phyloP scores from a whole-genome alignment of 495 filamentous ascomycete species.

The Neurospora tetrasperma region DNA sequence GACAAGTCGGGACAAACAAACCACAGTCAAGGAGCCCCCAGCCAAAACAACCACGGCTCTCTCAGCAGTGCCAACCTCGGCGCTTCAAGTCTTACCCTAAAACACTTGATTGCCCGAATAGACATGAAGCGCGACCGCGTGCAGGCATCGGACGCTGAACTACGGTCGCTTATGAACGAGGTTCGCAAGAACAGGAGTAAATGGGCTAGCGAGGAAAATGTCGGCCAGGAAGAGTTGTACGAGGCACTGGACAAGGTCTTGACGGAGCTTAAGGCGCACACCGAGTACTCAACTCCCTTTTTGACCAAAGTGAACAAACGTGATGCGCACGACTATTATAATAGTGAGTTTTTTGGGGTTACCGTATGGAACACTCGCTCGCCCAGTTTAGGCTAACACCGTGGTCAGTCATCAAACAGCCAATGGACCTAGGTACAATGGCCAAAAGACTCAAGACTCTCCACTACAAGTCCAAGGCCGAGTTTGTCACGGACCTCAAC shows the following conservation, averaged over 20 bases:
- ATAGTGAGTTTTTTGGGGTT: constrained; percentile 38
- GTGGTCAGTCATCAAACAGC: constrained; percentile 76
- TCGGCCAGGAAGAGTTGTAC: constrained; percentile 96
- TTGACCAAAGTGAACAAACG: constrained; percentile 88
- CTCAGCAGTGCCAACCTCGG: constrained; percentile 89
- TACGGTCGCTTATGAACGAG: constrained; percentile 87
- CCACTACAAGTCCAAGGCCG: constrained; percentile 84
- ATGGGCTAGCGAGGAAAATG: constrained; percentile 95
- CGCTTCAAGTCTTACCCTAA: constrained; percentile 91
- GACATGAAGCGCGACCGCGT: constrained; percentile 85
- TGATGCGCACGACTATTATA: constrained; percentile 92
- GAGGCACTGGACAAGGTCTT: constrained; percentile 93
- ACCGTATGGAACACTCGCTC: background rate
- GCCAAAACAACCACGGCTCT: constrained; percentile 60
- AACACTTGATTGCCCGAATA: constrained; percentile 91
- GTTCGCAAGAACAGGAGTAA: constrained; percentile 96
- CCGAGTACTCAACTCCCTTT: constrained; percentile 90
- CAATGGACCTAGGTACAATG: constrained; percentile 97
- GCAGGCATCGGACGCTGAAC: constrained; percentile 79
- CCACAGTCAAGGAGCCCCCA: constrained; percentile 33
- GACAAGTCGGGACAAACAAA: constrained; percentile 48
- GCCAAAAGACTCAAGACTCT: constrained; percentile 91
- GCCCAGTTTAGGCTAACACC: constrained; percentile 15
- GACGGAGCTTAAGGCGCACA: constrained; percentile 90
- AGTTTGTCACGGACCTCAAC: constrained; percentile 87